phyloP scores from a whole-genome alignment of 73 alveolate species.

The Effrenium voratum region DNA sequence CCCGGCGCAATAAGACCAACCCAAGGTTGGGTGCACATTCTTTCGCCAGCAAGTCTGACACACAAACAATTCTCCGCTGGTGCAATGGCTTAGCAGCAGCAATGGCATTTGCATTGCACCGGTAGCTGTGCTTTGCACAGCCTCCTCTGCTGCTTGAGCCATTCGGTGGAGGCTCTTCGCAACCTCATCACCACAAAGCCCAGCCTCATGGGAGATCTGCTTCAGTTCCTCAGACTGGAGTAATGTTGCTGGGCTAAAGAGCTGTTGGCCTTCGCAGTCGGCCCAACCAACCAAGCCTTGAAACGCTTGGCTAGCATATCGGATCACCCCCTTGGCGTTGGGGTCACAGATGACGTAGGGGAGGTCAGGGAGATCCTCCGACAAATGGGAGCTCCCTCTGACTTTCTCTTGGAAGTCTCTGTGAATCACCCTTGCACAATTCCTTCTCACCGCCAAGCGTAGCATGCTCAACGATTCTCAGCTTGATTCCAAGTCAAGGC shows the following conservation, averaged over 20 bases:
- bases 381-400: no score
- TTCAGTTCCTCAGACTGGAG: constrained; percentile 37
- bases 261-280: not conserved
- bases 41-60: constrained; percentile 17
- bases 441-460: constrained; percentile 39
- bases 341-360: constrained; percentile 58
- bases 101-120: not conserved
- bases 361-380: no score
- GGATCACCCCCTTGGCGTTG: constrained; percentile 30
- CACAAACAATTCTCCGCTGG: constrained; percentile 20
- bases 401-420: not conserved
- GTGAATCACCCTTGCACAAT: not conserved
- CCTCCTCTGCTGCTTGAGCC: constrained; percentile 3
- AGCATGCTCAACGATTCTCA: no score
- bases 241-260: not conserved
- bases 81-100: not conserved
- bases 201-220: not conserved
- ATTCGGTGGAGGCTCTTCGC: constrained; percentile 27
- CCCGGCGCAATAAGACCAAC: constrained; percentile 24
- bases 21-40: constrained; percentile 30
- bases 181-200: constrained; percentile 26
- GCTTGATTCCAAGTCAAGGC: no score
- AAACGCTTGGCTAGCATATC: constrained; percentile 25
- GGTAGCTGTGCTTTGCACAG: constrained; percentile 33
- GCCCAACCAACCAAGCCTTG: constrained; percentile 19